Conservation (phyloP, 192 early-diverging fungal species). For the Allomyces arbusculus region DNA sequence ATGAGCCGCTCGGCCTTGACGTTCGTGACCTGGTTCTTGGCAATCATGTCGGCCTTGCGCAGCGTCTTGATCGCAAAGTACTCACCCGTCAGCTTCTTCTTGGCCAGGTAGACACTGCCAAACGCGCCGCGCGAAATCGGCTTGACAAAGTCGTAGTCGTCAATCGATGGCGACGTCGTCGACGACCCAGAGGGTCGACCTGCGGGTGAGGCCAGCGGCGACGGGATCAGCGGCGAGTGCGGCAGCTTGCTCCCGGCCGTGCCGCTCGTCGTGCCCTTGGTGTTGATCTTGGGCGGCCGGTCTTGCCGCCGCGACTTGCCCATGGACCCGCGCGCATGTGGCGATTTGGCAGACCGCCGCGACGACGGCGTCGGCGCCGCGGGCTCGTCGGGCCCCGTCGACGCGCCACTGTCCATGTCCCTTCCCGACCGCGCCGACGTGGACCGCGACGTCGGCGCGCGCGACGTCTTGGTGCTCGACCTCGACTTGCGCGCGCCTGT, state of each 20-base stretch:
- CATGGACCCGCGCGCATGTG: constrained; percentile 2
- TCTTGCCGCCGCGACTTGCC: constrained; percentile 1
- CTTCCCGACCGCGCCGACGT: not conserved
- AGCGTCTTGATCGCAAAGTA: constrained; percentile 77
- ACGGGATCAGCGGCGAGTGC: constrained; percentile 11
- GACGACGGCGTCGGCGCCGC: constrained; percentile 13
- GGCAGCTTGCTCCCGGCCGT: constrained; percentile 11
- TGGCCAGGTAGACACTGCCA: constrained; percentile 68
- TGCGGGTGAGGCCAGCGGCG: constrained; percentile 17
- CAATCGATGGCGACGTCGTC: constrained; percentile 39
- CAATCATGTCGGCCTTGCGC: constrained; percentile 70
- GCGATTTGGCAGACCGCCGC: constrained; percentile 8
- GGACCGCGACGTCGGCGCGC: not conserved
- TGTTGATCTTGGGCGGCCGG: constrained; percentile 6
- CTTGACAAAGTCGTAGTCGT: constrained; percentile 79
- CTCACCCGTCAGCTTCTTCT: constrained; percentile 63
- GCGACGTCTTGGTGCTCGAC: not conserved
- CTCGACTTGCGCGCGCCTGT: too few species aligned
- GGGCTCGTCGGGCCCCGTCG: not conserved
- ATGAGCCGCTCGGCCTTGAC: constrained; percentile 79
- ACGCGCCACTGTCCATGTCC: not conserved
- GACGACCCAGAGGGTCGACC: constrained; percentile 10
- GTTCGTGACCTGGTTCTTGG: constrained; percentile 79
- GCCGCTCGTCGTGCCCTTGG: constrained; percentile 7
- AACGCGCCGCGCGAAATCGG: constrained; percentile 79